Conservation (phyloP, 805 yeast genomes). For the Blastobotrys mokoenaii region DNA sequence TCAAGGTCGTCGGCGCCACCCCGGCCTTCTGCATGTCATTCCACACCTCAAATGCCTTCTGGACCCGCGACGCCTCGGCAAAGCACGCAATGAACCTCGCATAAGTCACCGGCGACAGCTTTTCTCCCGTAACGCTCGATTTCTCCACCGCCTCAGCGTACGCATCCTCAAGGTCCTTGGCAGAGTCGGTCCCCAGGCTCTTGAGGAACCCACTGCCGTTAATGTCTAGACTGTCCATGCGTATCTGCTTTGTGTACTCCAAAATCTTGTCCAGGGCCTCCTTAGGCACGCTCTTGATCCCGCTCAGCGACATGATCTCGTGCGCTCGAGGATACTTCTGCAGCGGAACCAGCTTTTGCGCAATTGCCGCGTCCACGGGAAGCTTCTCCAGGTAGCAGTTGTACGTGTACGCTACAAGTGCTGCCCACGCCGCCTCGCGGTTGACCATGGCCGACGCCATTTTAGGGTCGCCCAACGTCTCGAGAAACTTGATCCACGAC, state of each 20-base stretch:
- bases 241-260: conserved; percentile 15
- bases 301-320: conserved; percentile 9
- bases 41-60: conserved; percentile 36
- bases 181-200: conserved; percentile 17
- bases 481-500: conserved; percentile 28
- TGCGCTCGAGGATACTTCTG: conserved; percentile 18
- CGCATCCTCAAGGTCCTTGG: conserved; percentile 17
- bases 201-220: conserved; percentile 16
- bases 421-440: conserved; percentile 25
- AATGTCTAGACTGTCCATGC: conserved; percentile 15
- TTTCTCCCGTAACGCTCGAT: conserved; percentile 5
- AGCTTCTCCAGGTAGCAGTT: conserved; percentile 14
- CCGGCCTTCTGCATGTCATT: conserved; percentile 35
- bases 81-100: conserved; percentile 25
- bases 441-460: conserved; percentile 17
- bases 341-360: conserved; percentile 11
- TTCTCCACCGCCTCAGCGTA: conserved; percentile 21
- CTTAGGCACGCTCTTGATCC: conserved; percentile 6
- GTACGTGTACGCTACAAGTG: conserved; percentile 26
- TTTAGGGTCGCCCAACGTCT: conserved; percentile 16
- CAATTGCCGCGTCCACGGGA: conserved; percentile 19
- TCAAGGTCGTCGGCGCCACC: conserved; percentile 34
- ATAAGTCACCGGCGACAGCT: conserved; percentile 20
- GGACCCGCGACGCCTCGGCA: conserved; percentile 22
- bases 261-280: conserved; percentile 6